Evolutionary conservation across 176 grass and related monocot genomes (phyloP).

Genomic region (Ampelocalamus luodianensis): DNA sequence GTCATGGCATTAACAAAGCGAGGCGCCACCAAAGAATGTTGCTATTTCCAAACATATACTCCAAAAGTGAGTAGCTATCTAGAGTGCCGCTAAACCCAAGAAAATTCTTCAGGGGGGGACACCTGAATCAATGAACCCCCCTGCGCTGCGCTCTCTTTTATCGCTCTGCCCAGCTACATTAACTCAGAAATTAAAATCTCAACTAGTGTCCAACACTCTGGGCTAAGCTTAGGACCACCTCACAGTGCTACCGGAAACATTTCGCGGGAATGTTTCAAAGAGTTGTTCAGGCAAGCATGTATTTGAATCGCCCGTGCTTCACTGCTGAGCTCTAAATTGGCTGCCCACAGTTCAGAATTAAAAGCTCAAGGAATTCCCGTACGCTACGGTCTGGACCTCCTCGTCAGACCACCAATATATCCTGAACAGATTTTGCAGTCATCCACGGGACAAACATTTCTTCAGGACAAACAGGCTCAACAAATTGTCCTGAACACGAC

Average conservation of each 20-base stretch:
- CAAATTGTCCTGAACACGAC: background rate
- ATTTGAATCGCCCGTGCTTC: conserved; percentile 9
- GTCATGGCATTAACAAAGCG: too few relatives aligned
- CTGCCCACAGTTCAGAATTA: background rate
- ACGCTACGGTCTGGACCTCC: background rate
- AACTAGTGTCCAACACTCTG: background rate
- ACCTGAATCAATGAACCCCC: background rate
- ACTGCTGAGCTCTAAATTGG: background rate
- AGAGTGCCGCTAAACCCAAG: background rate
- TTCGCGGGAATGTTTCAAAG: conserved; percentile 27
- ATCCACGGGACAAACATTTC: background rate
- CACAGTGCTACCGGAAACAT: background rate
- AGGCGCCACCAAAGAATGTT: background rate
- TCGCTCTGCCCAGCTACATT: background rate
- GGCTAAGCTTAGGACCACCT: background rate
- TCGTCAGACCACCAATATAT: background rate
- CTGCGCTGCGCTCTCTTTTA: background rate
- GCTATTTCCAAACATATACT: background rate
- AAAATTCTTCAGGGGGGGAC: conserved; percentile 23
- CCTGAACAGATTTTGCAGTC: background rate
- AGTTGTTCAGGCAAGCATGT: background rate
- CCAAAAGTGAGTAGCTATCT: background rate
- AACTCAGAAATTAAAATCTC: background rate
- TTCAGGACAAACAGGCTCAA: background rate
- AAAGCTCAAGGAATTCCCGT: background rate